A percentile compares a stretch with the other conserved stretches of the same genome.
Evolutionary conservation across 768 basidiomycete species (phyloP).

Genomic region (Xerocomellus chrysenteron): DNA sequence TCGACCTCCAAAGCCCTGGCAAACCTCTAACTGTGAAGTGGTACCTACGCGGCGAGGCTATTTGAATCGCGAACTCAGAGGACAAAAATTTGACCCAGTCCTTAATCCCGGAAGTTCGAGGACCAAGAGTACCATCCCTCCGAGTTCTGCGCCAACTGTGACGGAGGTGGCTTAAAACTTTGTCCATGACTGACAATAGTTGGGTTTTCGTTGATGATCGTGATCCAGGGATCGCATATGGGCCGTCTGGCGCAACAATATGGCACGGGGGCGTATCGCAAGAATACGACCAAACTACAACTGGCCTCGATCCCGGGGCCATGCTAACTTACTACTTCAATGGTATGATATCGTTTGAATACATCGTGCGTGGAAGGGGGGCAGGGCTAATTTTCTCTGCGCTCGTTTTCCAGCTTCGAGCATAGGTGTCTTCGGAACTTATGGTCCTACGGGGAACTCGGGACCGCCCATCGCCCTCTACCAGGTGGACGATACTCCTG

Average conservation of each 20-base stretch:
- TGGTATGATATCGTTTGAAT: not conserved
- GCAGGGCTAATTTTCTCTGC: not conserved
- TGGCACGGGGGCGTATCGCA: not conserved
- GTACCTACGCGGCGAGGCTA: too few relatives aligned
- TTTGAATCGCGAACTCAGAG: too few relatives aligned
- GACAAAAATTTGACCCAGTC: not conserved
- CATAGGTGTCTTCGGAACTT: constrained; percentile 2
- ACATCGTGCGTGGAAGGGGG: not conserved
- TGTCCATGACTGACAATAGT: not conserved
- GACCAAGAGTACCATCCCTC: not conserved
- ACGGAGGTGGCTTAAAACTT: not conserved
- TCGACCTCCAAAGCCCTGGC: not conserved
- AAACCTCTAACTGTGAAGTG: too few relatives aligned
- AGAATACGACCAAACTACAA: not conserved
- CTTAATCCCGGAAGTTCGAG: not conserved
- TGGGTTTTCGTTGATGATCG: constrained; percentile 1
- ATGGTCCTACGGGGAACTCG: not conserved
- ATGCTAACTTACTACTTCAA: not conserved
- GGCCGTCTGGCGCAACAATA: not conserved
- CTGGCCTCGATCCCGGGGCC: not conserved
- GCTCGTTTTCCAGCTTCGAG: constrained; percentile 2
- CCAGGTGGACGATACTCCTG: not conserved
- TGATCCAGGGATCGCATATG: not conserved
- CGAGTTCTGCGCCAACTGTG: not conserved
- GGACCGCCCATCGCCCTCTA: not conserved